phyloP scores from a whole-genome alignment of 441 rosid species.

The Pelargonium citronellum region DNA sequence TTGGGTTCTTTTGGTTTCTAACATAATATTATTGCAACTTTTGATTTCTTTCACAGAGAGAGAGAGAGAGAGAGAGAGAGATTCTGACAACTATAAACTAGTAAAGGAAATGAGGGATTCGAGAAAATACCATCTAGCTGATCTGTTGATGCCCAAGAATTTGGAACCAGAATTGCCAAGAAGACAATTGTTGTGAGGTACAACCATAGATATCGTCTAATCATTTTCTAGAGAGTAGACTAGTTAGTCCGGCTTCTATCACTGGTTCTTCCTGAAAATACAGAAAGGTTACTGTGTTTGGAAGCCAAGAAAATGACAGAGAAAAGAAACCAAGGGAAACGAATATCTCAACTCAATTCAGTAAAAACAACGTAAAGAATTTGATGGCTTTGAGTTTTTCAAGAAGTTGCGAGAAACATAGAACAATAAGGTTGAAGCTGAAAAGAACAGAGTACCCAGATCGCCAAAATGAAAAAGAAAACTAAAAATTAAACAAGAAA shows the following conservation, averaged over 20 bases:
- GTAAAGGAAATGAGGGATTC: background rate
- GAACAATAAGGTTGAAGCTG: conserved; percentile 1
- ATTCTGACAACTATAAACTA: conserved; percentile 3
- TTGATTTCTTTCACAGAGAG: background rate
- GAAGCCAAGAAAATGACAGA: conserved; percentile 21
- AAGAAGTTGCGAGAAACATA: conserved; percentile 3
- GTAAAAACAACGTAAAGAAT: too few relatives aligned
- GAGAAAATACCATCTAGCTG: conserved; percentile 52
- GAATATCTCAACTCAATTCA: background rate
- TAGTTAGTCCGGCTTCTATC: background rate
- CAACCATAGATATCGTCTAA: conserved; percentile 18
- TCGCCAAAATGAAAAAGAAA: background rate
- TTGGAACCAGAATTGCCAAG: conserved; percentile 33
- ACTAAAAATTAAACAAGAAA: background rate
- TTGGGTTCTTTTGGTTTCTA: background rate
- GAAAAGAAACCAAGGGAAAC: conserved; percentile 8
- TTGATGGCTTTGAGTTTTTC: background rate
- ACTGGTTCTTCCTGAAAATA: conserved; percentile 17
- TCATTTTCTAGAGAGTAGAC: conserved; percentile 30
- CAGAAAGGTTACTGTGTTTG: conserved; percentile 22
- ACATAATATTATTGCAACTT: background rate
- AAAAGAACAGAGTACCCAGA: conserved; percentile 1
- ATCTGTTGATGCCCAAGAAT: conserved; percentile 50
- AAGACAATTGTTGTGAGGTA: conserved; percentile 27
- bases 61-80: background rate